Evolutionary conservation across 768 basidiomycete genomes (phyloP).

Genomic region (Pleurotus eryngii): DNA sequence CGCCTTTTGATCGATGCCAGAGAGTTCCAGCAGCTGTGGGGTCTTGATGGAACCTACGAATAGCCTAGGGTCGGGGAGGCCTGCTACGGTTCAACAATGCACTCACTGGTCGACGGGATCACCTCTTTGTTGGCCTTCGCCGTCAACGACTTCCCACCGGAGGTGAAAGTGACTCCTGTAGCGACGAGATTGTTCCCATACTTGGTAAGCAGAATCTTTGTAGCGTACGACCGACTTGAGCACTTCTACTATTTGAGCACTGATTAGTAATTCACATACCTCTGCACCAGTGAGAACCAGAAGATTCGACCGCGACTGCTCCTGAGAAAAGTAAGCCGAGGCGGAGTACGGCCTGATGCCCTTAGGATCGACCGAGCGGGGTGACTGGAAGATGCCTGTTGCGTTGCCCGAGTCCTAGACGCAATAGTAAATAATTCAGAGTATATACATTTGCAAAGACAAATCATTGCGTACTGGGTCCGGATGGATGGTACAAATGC

Average conservation of each 20-base stretch:
- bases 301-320: conserved; percentile 22
- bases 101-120: conserved; percentile 29
- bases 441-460: background rate
- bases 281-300: conserved; percentile 24
- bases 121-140: conserved; percentile 38
- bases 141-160: conserved; percentile 14
- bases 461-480: background rate
- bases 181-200: background rate
- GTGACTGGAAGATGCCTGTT: conserved; percentile 1
- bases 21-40: conserved; percentile 48
- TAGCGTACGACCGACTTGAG: background rate
- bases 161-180: conserved; percentile 9
- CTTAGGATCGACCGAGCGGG: conserved; percentile 21
- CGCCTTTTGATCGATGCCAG: conserved; percentile 33
- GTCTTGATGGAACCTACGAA: conserved; percentile 16
- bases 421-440: background rate
- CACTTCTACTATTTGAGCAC: conserved; percentile 17
- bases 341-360: conserved; percentile 23
- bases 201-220: conserved; percentile 6
- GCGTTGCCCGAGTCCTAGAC: conserved; percentile 1
- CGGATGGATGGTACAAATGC: background rate
- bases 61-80: background rate
- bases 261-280: conserved; percentile 16
- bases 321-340: conserved; percentile 22
- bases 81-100: background rate